Base-by-base conservation (phyloP, 257 asterid species). In the Fraxinus excelsior region DNA sequence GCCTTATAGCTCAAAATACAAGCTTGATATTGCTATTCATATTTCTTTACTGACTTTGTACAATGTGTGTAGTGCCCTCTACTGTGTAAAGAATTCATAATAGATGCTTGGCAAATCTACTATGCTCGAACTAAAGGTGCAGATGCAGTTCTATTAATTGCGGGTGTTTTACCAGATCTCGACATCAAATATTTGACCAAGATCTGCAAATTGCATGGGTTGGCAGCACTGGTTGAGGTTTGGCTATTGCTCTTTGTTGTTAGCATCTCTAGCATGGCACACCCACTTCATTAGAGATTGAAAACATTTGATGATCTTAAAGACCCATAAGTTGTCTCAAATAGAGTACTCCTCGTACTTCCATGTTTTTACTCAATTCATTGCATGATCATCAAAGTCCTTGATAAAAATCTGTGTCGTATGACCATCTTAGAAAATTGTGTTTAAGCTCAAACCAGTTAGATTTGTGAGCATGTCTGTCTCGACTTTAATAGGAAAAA, bases 91-190 rank as follows among this genome's bases (percentile, higher is more conserved):
- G 98, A 94, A 76, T 94, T 94, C 79, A 85, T 91, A 46, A 72
- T 94, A 68, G 98, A 94, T 40, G 97, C 96, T 42, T 94, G 96
- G 96, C 98, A 94, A 87, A 72, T 94, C 76, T 91, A 86, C 87
- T 86, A 89, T 81, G 98, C 98, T 84, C 92, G 98, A 46, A 78
- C 67, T 42, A 91, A 91, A 76, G 98, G 98, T 69, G 98, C 98
- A 1, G 98, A 94, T 87, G 98, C 98, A 49, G 85, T 94, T 85
- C 88, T 94, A 72, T 80, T 94, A 46, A 91, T 94, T 78, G 98
- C 98, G 65, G 96, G 92, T 53, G 81, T 94, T 60, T 85, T 94
- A 82, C 98, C 98, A 51, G 94, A 94, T 83, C 85, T 88, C 70
- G 98, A 94, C 80, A 89, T 94, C 85, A 89, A 88, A 79, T 94